Base-by-base conservation (phyloP, 768 basidiomycete genomes). In the Guyanaporus albipodus region DNA sequence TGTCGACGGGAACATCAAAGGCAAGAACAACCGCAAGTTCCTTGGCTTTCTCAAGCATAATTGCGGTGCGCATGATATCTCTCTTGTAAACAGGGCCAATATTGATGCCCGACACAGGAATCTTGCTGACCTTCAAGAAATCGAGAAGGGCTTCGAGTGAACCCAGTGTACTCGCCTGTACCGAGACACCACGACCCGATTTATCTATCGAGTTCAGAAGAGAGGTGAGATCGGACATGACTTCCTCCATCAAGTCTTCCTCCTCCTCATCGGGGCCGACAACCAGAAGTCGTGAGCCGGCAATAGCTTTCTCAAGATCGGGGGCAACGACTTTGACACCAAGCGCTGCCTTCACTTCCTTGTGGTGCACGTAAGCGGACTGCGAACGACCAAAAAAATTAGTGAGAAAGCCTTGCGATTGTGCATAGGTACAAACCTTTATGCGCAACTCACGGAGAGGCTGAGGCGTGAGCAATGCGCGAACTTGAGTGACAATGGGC, bases 281-380 rank as follows among this genome's bases (percentile, higher is more conserved):
- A 24, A 98, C 90, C 39, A 98, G 80, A 41, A 99, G 73, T 8
- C 91, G 85, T 32, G 95, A 97, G 58, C 96, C 96, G 49, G 95
- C 95, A 51, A 98, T 95, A 11, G 96, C 94, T 66, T 97, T 97
- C 60, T 98, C 96, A 17, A 99, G 79, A 62, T 96, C 95, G 1
- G 95, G 86, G 0, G 91, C 96, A 34, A 85, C 79, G 50, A 99
- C 81, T 73, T 99, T 99, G 64, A 99, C 86, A 62, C 96, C 95
- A 40, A 96, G 76, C 6, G 96, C 93, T 3, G 95, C 96, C 71
- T 92, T 97, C 67, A 97, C 90, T 67, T 91, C 86, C 69, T 92
- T 95, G 72, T 97, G 89, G 61, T 98, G 96, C 31, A 99, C 92
- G 61, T 98, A 99, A 41, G 83, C 82, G 15, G 91, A 94, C 93